Evolutionary conservation across 306 rosid species (phyloP).

Genomic region (Hippophae tibetana): DNA sequence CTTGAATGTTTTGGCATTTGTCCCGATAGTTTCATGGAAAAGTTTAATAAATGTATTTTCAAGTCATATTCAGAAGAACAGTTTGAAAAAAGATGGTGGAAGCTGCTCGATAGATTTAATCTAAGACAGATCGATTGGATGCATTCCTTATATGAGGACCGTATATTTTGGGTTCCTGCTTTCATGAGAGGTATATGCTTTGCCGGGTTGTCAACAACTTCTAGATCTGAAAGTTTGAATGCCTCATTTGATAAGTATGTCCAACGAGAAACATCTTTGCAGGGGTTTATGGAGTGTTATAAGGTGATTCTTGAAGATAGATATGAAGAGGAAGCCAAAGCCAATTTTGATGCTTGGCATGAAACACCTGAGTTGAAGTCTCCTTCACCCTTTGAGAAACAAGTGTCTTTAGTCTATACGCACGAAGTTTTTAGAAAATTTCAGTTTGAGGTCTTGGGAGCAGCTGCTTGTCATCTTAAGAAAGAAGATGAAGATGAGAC

Average conservation of each 20-base stretch:
- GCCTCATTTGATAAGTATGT: constrained; percentile 20
- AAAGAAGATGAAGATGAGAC: constrained; percentile 17
- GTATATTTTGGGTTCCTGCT: constrained; percentile 19
- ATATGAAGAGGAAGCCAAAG: constrained; percentile 27
- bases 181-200: constrained; percentile 22
- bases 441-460: constrained; percentile 25
- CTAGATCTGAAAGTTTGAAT: constrained; percentile 12
- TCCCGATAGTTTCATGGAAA: constrained; percentile 17
- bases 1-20: constrained; percentile 20
- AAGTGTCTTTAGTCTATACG: constrained; percentile 19
- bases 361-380: constrained; percentile 24
- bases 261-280: constrained; percentile 14
- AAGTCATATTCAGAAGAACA: constrained; percentile 22
- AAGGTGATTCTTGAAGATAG: constrained; percentile 23
- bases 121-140: constrained; percentile 21
- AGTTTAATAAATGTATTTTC: constrained; percentile 16
- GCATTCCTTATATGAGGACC: constrained; percentile 18
- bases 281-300: constrained; percentile 21
- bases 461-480: constrained; percentile 28
- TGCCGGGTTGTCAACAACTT: constrained; percentile 23
- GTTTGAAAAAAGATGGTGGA: constrained; percentile 27
- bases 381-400: constrained; percentile 27
- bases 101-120: constrained; percentile 14
- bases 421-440: constrained; percentile 14
- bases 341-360: constrained; percentile 28